These are phyloP conservation scores for Keqinozyma sinolaborantium DNA, from an alignment of 1,139 yeast genomes.

Conservation along the genomic window DNA sequence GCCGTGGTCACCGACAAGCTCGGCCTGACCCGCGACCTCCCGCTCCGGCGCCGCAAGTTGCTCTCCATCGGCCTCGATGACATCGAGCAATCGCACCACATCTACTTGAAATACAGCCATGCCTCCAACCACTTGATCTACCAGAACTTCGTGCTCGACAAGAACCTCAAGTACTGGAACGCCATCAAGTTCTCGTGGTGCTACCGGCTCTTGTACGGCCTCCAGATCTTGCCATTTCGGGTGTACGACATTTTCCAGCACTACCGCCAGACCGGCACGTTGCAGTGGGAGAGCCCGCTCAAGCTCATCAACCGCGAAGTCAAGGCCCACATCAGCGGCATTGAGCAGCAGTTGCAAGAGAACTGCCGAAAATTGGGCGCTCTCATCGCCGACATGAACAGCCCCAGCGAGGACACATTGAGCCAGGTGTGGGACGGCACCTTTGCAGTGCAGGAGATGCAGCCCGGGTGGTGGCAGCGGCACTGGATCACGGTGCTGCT, in stretches of 20 bases:
- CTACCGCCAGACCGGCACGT: constrained; percentile 2
- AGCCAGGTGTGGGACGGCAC: constrained; percentile 1
- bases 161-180: constrained; percentile 37
- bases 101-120: constrained; percentile 19
- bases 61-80: neutral
- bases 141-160: constrained; percentile 32
- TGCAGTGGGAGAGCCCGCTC: constrained; percentile 15
- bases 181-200: constrained; percentile 21
- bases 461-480: constrained; percentile 50
- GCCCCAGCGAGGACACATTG: constrained; percentile 11
- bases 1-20: constrained; percentile 3
- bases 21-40: constrained; percentile 3
- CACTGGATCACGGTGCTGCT: constrained; percentile 64
- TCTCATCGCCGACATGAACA: constrained; percentile 14
- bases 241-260: constrained; percentile 12
- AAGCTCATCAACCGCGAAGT: constrained; percentile 21
- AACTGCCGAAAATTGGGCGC: constrained; percentile 21
- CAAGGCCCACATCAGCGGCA: constrained; percentile 13
- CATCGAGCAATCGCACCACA: constrained; percentile 4
- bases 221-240: constrained; percentile 31
- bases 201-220: constrained; percentile 26
- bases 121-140: constrained; percentile 33
- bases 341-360: constrained; percentile 16
- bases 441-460: constrained; percentile 18
- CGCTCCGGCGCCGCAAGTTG: neutral